phyloP scores from a whole-genome alignment of 306 rosid species.

The Fagus sylvatica region DNA sequence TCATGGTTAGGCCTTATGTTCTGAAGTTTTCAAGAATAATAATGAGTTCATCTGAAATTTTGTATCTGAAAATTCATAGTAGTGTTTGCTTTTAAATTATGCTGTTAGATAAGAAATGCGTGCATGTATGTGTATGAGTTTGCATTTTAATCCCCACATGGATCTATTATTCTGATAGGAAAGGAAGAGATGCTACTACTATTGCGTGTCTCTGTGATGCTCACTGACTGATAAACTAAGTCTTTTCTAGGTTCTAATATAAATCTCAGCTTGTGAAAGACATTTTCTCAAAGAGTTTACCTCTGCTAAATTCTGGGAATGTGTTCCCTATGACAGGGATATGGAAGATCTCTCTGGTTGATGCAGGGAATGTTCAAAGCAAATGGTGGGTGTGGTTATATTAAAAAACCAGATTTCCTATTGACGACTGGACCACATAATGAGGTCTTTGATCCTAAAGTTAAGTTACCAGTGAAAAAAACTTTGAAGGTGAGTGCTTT shows the following conservation, averaged over 20 bases:
- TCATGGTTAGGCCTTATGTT: not conserved
- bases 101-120: not conserved
- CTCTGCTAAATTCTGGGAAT: constrained; percentile 6
- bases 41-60: not conserved
- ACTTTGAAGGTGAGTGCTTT: constrained; percentile 68
- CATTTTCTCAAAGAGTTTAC: not conserved
- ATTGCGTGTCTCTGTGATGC: not conserved
- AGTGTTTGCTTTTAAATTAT: not conserved
- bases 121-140: not conserved
- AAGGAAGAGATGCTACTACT: not conserved
- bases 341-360: constrained; percentile 96
- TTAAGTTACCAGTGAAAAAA: constrained; percentile 54
- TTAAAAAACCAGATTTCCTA: constrained; percentile 88
- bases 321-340: constrained; percentile 58
- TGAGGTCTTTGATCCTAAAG: constrained; percentile 74
- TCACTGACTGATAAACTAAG: not conserved
- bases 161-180: constrained; percentile 1
- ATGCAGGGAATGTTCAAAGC: constrained; percentile 99
- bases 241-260: not conserved
- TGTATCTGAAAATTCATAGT: not conserved
- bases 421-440: constrained; percentile 46
- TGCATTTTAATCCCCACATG: not conserved
- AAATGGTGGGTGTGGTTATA: constrained; percentile 91
- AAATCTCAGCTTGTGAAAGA: constrained; percentile 12
- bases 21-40: not conserved